Percentiles rank a stretch among this genome's conserved stretches.
These are phyloP conservation scores for Prunus mira DNA, from an alignment of 306 rosid genomes.

Conservation along the genomic window DNA sequence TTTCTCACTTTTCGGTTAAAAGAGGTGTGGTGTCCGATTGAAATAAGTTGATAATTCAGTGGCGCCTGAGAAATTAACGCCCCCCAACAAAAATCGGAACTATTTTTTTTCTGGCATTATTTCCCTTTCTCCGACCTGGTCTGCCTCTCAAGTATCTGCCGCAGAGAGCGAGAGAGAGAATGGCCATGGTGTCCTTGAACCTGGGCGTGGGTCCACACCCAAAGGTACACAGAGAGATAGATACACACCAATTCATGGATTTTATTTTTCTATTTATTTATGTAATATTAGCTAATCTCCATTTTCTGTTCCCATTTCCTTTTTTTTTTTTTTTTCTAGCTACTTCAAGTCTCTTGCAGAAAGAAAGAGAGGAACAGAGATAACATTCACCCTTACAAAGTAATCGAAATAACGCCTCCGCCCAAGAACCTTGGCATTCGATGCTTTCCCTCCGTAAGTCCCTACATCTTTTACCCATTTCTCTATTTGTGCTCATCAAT, in stretches of 20 bases:
- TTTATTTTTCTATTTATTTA: not conserved
- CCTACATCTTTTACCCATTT: not conserved
- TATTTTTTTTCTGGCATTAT: constrained; percentile 39
- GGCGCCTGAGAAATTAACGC: not conserved
- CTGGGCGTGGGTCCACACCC: constrained; percentile 27
- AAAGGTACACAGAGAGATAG: not conserved
- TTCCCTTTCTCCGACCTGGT: constrained; percentile 3
- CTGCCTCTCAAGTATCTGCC: constrained; percentile 13
- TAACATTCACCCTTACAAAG: constrained; percentile 66
- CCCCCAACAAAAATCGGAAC: not conserved
- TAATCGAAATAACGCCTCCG: constrained; percentile 91
- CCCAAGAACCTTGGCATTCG: constrained; percentile 91
- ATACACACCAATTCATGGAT: not conserved
- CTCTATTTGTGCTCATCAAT: not conserved
- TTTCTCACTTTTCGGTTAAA: not conserved
- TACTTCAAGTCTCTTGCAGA: constrained; percentile 60
- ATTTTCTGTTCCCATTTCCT: not conserved
- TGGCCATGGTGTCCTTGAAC: constrained; percentile 56
- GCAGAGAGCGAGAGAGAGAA: constrained; percentile 8
- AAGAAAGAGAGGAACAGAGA: constrained; percentile 73
- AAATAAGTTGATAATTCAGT: not conserved
- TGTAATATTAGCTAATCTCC: not conserved
- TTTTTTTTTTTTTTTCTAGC: constrained; percentile 6
- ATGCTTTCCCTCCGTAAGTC: constrained; percentile 77
- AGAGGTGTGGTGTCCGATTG: not conserved